Conservation (phyloP, 306 rosid species). For the Prunus salicina region DNA sequence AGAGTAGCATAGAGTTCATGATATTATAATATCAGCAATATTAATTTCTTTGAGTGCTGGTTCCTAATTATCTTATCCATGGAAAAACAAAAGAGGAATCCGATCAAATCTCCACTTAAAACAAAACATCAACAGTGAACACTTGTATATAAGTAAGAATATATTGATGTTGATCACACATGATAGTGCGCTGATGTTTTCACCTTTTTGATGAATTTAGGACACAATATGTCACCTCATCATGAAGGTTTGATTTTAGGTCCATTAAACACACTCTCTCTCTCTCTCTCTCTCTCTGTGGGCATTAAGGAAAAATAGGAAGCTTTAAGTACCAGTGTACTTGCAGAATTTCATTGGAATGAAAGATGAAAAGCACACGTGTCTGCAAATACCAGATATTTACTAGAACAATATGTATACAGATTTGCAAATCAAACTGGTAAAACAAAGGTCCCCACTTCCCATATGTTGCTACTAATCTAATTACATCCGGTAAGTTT, state of each 20-base stretch:
- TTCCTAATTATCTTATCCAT: slow-evolving; percentile 23
- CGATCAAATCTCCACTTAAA: slow-evolving; percentile 9
- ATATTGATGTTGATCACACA: not conserved
- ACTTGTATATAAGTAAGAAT: not conserved
- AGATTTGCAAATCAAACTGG: not conserved
- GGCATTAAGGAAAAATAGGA: not conserved
- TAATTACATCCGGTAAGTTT: not conserved
- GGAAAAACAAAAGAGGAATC: slow-evolving; percentile 8
- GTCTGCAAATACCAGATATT: slow-evolving; percentile 2
- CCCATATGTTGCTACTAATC: not conserved
- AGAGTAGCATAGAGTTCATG: not conserved
- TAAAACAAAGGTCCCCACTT: not conserved
- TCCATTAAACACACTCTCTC: not conserved
- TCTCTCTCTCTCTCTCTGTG: not conserved
- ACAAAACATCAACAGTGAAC: not conserved
- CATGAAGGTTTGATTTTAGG: slow-evolving; percentile 20
- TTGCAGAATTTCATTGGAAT: not conserved
- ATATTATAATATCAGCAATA: not conserved
- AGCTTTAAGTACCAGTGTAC: not conserved
- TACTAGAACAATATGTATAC: not conserved
- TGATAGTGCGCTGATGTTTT: slow-evolving; percentile 14
- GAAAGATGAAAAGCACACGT: slow-evolving; percentile 4
- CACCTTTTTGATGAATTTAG: slow-evolving; percentile 4
- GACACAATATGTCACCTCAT: slow-evolving; percentile 8
- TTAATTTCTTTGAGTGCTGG: slow-evolving; percentile 7